Base-by-base conservation (phyloP, 768 basidiomycete genomes). In the Lentinus tigrinus region DNA sequence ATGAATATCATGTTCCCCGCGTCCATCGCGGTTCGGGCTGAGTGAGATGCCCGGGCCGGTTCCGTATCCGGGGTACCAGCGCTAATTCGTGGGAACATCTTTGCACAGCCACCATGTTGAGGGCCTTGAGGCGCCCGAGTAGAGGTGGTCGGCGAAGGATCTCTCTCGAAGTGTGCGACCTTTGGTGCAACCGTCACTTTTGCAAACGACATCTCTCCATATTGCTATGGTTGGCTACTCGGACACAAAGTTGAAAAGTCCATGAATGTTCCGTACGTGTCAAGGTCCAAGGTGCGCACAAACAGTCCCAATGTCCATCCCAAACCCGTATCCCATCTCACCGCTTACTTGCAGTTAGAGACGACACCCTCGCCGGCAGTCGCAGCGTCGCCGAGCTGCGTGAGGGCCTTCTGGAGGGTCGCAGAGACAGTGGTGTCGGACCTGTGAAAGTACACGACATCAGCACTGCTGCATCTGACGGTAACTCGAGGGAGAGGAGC, bases 311-410 rank as follows among this genome's bases (percentile, higher is more conserved):
- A 31, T 31, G 31, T 3, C 31, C 3, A 31, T 31, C 7, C 31
- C 6, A 1, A 31, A 31, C 11, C 31, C 31, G 11, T 31, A 31
- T 28, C 26, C 5, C 23, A 47, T 16, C 10, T 13, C 26, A 8
- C 31, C 11, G 24, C 26, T 49, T 48, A 67, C 56, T 67, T 65
- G 64, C 66, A 67, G 58, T 67, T 60, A 17, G 50, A 37, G 19
- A 67, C 62, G 16, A 67, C 66, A n/a, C 61, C 63, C 14, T 64
- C 24, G 4, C 66, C 66, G 23, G 66, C 64, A 7, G 11, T 3
- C 27, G 26, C 37, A 5, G 66, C 57, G 16, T 61, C 56, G 26
- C 21, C 38, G 26, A 67, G 61, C 56, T 58, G 49, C 28, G 58
- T 52, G 44, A 58, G 52, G n/a, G 63, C 63, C 57, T 61, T 58